phyloP scores from a whole-genome alignment of 2,329 filamentous ascomycete species.

The Ascochyta koolunga region DNA sequence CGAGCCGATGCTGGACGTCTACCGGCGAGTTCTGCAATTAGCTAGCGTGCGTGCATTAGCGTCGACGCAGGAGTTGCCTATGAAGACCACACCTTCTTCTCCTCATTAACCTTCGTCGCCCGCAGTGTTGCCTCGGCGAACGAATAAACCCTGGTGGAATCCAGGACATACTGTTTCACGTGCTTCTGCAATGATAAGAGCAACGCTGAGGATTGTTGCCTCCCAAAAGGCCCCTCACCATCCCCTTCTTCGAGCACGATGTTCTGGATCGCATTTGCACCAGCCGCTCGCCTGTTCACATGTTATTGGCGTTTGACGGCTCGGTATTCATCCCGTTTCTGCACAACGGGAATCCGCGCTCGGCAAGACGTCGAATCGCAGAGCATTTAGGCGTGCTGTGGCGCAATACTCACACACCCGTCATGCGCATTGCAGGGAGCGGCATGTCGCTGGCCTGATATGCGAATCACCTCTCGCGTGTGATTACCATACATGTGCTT shows the following conservation, averaged over 20 bases:
- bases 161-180: neutral
- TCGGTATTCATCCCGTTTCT: slow-evolving; percentile 11
- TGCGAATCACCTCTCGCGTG: slow-evolving; percentile 9
- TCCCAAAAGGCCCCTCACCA: neutral
- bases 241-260: neutral
- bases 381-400: neutral
- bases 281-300: slow-evolving; percentile 1
- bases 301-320: slow-evolving; percentile 8
- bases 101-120: neutral
- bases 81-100: neutral
- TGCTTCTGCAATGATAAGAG: neutral
- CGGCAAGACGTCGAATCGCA: slow-evolving; percentile 5
- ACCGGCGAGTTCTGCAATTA: neutral
- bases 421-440: slow-evolving; percentile 3
- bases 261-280: slow-evolving; percentile 2
- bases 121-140: neutral
- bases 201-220: neutral
- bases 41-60: slow-evolving; percentile 1
- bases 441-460: slow-evolving; percentile 6
- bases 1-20: neutral
- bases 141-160: neutral
- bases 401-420: slow-evolving; percentile 5
- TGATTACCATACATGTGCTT: slow-evolving; percentile 9
- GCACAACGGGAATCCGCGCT: slow-evolving; percentile 7
- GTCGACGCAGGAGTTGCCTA: neutral